phyloP scores from a whole-genome alignment of 768 basidiomycete genomes.

The Boletus pseudopeckii region DNA sequence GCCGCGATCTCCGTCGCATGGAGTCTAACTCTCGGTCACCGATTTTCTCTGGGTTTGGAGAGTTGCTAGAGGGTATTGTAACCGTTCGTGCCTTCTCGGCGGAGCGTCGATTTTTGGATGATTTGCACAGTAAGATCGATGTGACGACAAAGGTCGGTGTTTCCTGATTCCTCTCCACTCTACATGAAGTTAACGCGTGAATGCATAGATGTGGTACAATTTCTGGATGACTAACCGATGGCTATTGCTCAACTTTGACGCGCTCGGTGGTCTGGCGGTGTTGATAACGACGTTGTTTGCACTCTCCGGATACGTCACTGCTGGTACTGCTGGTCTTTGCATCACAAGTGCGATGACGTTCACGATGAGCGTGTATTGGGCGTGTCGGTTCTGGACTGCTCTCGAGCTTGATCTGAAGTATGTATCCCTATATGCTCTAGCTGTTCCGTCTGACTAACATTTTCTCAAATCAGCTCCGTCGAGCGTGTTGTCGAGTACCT shows the following conservation, averaged over 20 bases:
- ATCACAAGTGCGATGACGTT: slow-evolving; percentile 74
- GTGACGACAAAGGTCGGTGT: slow-evolving; percentile 63
- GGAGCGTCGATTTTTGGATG: slow-evolving; percentile 72
- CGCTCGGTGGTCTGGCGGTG: slow-evolving; percentile 69
- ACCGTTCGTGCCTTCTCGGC: slow-evolving; percentile 89
- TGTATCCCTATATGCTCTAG: slow-evolving; percentile 23
- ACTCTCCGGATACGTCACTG: slow-evolving; percentile 54
- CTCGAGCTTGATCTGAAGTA: slow-evolving; percentile 77
- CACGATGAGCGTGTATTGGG: slow-evolving; percentile 50
- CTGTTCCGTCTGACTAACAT: slow-evolving; percentile 3
- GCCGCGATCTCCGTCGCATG: slow-evolving; percentile 83
- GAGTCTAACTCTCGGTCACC: slow-evolving; percentile 86
- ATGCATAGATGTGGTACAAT: slow-evolving; percentile 66
- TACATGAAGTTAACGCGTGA: neutral
- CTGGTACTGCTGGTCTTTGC: slow-evolving; percentile 67
- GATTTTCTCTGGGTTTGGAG: slow-evolving; percentile 80
- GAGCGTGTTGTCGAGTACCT: slow-evolving; percentile 92
- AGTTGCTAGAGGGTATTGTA: slow-evolving; percentile 85
- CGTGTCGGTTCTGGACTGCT: slow-evolving; percentile 47
- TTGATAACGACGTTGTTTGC: slow-evolving; percentile 76
- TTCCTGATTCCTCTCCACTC: neutral
- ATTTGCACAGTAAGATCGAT: slow-evolving; percentile 71
- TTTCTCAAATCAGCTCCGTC: slow-evolving; percentile 55
- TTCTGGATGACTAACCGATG: slow-evolving; percentile 92
- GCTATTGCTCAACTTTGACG: slow-evolving; percentile 81